phyloP scores from a whole-genome alignment of 2,329 filamentous ascomycete genomes.

The Neopestalotiopsis clavispora region DNA sequence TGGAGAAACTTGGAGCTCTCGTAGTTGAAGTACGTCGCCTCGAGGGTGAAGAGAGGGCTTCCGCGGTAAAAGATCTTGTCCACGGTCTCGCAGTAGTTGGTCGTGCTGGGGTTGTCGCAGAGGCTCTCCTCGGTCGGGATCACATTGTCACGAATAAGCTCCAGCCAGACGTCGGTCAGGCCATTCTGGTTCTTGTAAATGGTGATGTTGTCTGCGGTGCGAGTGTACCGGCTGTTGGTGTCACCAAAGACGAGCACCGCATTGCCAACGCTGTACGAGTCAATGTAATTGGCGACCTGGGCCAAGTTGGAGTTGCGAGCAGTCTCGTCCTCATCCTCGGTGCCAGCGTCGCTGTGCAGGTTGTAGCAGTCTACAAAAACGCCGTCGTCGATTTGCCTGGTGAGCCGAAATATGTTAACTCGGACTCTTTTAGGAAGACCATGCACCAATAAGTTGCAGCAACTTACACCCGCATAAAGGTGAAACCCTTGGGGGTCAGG shows the following conservation, averaged over 20 bases:
- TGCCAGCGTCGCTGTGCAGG: constrained; percentile 69
- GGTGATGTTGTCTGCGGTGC: constrained; percentile 55
- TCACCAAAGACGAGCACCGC: constrained; percentile 69
- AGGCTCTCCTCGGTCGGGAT: constrained; percentile 49
- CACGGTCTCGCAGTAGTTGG: constrained; percentile 65
- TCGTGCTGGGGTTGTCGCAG: constrained; percentile 63
- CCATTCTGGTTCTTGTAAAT: constrained; percentile 55
- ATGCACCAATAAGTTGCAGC: no score
- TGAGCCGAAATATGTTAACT: no score
- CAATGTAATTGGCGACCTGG: constrained; percentile 64
- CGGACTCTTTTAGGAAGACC: no score
- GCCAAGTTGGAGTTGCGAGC: constrained; percentile 64
- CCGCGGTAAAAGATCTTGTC: constrained; percentile 70
- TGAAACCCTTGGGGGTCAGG: constrained; percentile 73
- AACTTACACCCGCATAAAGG: constrained; percentile 60
- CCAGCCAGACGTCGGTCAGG: constrained; percentile 64
- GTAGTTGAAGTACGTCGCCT: constrained; percentile 58
- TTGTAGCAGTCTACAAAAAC: constrained; percentile 70
- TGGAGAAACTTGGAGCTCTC: constrained; percentile 62
- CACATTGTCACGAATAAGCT: constrained; percentile 53
- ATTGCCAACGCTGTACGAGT: constrained; percentile 59
- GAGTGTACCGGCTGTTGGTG: constrained; percentile 69
- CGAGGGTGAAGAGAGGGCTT: constrained; percentile 49
- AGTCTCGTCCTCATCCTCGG: constrained; percentile 52
- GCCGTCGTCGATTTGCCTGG: constrained; percentile 47